These are phyloP conservation scores for Suillus sp. DNA, from an alignment of 768 basidiomycete species.

Conservation along the genomic window DNA sequence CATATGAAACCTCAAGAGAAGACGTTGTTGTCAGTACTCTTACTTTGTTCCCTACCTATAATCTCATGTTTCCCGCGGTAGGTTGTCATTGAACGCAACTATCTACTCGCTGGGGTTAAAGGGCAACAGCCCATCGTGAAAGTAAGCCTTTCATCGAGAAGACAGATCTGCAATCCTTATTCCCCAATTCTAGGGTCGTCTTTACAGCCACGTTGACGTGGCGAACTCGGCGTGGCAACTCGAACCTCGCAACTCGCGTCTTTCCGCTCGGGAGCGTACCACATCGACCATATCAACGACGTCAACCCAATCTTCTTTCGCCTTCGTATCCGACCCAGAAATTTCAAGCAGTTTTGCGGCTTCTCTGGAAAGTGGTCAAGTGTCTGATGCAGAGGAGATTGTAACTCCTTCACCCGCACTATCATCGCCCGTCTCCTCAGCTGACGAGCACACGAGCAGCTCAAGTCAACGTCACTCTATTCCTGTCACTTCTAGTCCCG, in stretches of 20 bases:
- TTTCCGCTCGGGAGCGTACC: conserved; percentile 68
- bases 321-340: conserved; percentile 81
- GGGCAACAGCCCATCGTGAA: conserved; percentile 74
- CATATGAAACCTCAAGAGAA: conserved; percentile 68
- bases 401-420: conserved; percentile 55
- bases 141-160: conserved; percentile 41
- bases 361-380: conserved; percentile 72
- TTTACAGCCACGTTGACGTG: conserved; percentile 71
- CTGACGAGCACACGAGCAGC: conserved; percentile 44
- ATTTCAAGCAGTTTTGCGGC: conserved; percentile 85
- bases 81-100: conserved; percentile 73
- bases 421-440: conserved; percentile 65
- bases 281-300: conserved; percentile 74
- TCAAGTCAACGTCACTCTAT: conserved; percentile 23
- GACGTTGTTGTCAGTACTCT: conserved; percentile 60
- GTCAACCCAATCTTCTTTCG: conserved; percentile 80
- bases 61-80: conserved; percentile 28
- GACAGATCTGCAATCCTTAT: conserved; percentile 4
- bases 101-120: conserved; percentile 72
- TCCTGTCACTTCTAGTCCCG: conserved; percentile 50
- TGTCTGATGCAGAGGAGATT: conserved; percentile 72
- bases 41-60: conserved; percentile 4
- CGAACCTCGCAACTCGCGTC: conserved; percentile 51
- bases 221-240: conserved; percentile 77
- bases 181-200: conserved; percentile 53